Percentiles rank a stretch among this genome's conserved stretches.
These are phyloP conservation scores for Eutrema heterophyllum DNA, from an alignment of 345 rosid species.

Conservation along the genomic window DNA sequence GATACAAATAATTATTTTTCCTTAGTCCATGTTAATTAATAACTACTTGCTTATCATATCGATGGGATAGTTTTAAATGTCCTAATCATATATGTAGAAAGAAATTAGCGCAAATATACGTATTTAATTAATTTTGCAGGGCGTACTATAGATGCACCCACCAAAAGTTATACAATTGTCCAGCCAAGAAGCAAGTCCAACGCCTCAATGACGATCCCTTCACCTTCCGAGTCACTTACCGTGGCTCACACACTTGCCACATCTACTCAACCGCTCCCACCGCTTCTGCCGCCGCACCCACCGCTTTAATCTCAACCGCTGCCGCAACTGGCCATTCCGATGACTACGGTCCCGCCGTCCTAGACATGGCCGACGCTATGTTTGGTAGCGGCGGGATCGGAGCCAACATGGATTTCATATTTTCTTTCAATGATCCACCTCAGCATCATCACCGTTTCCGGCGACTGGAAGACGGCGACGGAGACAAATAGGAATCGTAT, in stretches of 20 bases:
- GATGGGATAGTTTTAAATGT: neutral
- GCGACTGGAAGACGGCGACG: neutral
- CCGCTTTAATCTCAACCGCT: neutral
- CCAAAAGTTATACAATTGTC: conserved; percentile 70
- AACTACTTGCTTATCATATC: neutral
- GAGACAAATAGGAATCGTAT: neutral
- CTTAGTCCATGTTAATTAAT: neutral
- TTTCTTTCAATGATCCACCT: conserved; percentile 6
- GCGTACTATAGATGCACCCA: conserved; percentile 85
- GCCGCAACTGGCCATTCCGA: neutral
- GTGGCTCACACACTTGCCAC: conserved; percentile 69
- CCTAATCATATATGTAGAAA: neutral
- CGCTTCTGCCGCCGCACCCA: neutral
- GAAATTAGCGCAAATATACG: neutral
- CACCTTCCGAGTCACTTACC: conserved; percentile 59
- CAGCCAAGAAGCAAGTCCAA: conserved; percentile 89
- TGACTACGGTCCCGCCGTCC: conserved; percentile 6
- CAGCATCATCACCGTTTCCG: conserved; percentile 8
- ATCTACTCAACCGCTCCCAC: conserved; percentile 40
- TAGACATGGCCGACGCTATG: conserved; percentile 14
- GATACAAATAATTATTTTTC: neutral
- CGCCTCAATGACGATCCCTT: conserved; percentile 58
- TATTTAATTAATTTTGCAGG: conserved; percentile 32
- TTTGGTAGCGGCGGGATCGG: conserved; percentile 10
- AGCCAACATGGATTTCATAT: conserved; percentile 16